Evolutionary conservation across 139 green algal species (phyloP), one percentile per base, ranked within the genome.

Genomic region (Volvox reticuliferus): DNA sequence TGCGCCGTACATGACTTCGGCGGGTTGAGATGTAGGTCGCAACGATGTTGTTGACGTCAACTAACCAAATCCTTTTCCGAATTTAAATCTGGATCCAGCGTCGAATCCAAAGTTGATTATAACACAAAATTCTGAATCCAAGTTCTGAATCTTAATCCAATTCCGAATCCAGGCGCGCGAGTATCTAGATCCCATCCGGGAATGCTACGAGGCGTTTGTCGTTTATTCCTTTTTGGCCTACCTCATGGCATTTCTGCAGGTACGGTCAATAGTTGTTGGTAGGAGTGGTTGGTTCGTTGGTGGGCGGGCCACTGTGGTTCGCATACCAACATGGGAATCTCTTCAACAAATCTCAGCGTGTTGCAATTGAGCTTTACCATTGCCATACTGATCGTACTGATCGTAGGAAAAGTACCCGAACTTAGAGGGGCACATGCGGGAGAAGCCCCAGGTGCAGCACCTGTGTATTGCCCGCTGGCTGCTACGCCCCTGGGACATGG

Each of bases 191-290:
- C 79, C 79, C 79, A 86, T 86, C 79, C 79, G 98, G 19, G 98
- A 99, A 92, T 99, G 95, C 95, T 99, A 99, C 80, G 97, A 99
- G 93, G 96, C 98, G 1, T 99, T 97, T 84, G 97, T 99, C 28
- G 98, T 99, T 84, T 99, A 99, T 94, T 98, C 96, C 94, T 99
- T 99, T 93, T 98, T 97, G 92, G 96, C 96, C 86, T 99, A 98
- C 92, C 93, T 99, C 61, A 96, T 98, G 81, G 95, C 94, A 26
- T 99, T 97, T 92, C 92, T 99, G 79, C 94, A 87, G 81, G 81
- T 87, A 61, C 32, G 6, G 71, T 79, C 16, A 28, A 9, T 73
- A 28, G 65, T 73, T 73, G 65, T 73, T 73, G 65, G 65, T 24
- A 28, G 21, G 65, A 12, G 65, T 73, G 24, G 65, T 73, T 73